phyloP scores from a whole-genome alignment of 345 rosid genomes.

The Brassica incana region DNA sequence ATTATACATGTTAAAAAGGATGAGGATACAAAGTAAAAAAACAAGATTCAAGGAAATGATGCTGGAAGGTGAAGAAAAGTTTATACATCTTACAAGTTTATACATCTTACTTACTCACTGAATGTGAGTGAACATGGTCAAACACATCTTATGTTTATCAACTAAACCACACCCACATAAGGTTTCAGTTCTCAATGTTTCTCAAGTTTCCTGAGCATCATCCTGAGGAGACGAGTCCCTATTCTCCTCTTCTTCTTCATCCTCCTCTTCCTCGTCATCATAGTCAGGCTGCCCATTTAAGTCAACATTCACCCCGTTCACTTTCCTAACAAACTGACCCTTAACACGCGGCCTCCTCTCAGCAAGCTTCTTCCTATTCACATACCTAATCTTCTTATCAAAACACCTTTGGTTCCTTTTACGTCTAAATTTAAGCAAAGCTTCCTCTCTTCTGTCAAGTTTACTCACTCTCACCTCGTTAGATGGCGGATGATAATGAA shows the following conservation, averaged over 20 bases:
- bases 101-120: constrained; percentile 10
- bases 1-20: background rate
- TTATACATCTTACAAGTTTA: constrained; percentile 13
- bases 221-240: constrained; percentile 68
- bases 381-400: constrained; percentile 95
- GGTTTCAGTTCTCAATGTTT: constrained; percentile 7
- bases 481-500: constrained; percentile 46
- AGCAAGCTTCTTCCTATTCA: constrained; percentile 84
- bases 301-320: constrained; percentile 78
- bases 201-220: constrained; percentile 46
- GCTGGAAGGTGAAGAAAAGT: constrained; percentile 23
- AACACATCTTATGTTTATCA: constrained; percentile 19
- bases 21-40: background rate
- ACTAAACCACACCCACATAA: constrained; percentile 17
- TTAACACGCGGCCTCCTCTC: constrained; percentile 97
- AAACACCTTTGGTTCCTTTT: constrained; percentile 93
- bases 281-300: constrained; percentile 79
- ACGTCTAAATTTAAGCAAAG: constrained; percentile 85
- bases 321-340: constrained; percentile 96
- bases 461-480: constrained; percentile 57
- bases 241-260: constrained; percentile 53
- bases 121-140: constrained; percentile 18
- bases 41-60: constrained; percentile 7
- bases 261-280: constrained; percentile 75
- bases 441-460: constrained; percentile 89